phyloP scores from a whole-genome alignment of 257 asterid species.

The Salvia miltiorrhiza region DNA sequence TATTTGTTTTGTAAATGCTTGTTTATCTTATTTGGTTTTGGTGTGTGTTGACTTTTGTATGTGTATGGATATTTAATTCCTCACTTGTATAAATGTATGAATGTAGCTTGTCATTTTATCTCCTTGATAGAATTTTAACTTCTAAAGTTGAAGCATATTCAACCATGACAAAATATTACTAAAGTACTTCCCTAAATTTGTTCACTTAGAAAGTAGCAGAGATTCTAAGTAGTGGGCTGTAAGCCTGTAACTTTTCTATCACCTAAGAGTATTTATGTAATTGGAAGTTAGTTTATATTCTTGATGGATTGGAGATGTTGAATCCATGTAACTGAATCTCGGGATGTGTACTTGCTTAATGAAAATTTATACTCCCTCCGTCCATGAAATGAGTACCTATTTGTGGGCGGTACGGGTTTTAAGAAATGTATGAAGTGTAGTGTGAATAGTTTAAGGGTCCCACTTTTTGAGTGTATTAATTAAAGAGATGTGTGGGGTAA shows the following conservation, averaged over 20 bases:
- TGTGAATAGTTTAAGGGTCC: too few relatives aligned
- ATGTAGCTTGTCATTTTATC: slow-evolving; percentile 8
- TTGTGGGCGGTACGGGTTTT: too few relatives aligned
- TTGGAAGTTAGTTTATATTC: background rate
- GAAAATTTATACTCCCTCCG: background rate
- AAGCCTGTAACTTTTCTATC: background rate
- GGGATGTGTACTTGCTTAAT: background rate
- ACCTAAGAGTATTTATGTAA: background rate
- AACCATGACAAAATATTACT: background rate
- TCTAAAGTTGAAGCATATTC: too few relatives aligned
- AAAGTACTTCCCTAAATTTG: background rate
- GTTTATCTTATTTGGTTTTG: background rate
- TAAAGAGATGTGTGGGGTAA: too few relatives aligned
- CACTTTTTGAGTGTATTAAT: too few relatives aligned
- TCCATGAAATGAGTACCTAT: too few relatives aligned
- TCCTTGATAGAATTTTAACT: too few relatives aligned
- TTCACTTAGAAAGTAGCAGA: background rate
- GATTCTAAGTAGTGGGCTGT: background rate
- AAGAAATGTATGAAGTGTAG: too few relatives aligned
- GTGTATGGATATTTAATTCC: background rate
- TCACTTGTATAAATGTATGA: background rate
- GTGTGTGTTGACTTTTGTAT: background rate
- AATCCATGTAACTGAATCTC: background rate
- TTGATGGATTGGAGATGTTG: background rate
- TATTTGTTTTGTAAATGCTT: background rate